These are phyloP conservation scores for Penicillium sp. DNA, from an alignment of 2,329 filamentous ascomycete genomes.

Conservation along the genomic window DNA sequence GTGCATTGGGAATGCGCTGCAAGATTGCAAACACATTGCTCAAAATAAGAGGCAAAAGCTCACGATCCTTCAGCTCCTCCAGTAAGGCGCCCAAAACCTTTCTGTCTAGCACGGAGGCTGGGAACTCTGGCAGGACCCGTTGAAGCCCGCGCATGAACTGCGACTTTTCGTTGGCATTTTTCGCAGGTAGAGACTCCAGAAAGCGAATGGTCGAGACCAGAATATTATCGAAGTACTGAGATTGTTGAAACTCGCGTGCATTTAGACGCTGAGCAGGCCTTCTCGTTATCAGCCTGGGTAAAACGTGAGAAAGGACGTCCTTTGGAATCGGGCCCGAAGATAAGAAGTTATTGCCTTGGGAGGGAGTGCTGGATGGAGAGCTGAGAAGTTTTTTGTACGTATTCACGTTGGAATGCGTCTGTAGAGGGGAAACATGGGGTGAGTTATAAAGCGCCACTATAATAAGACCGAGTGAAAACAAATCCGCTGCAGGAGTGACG, in stretches of 20 bases:
- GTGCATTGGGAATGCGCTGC: slow-evolving; percentile 64
- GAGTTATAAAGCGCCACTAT: slow-evolving; percentile 87
- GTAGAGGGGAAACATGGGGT: slow-evolving; percentile 79
- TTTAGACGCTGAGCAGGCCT: slow-evolving; percentile 78
- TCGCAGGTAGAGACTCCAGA: slow-evolving; percentile 79
- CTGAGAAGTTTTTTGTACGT: slow-evolving; percentile 78
- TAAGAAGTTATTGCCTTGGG: slow-evolving; percentile 72
- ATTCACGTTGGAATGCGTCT: slow-evolving; percentile 68
- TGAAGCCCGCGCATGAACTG: slow-evolving; percentile 83
- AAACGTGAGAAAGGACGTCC: slow-evolving; percentile 63
- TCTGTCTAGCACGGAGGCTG: slow-evolving; percentile 84
- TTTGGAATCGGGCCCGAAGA: slow-evolving; percentile 71
- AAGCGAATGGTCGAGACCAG: slow-evolving; percentile 94
- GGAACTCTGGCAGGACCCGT: slow-evolving; percentile 82
- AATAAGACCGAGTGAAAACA: slow-evolving; percentile 89
- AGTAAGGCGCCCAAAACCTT: slow-evolving; percentile 81
- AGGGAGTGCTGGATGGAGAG: slow-evolving; percentile 69
- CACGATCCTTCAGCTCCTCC: slow-evolving; percentile 87
- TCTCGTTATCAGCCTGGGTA: slow-evolving; percentile 78
- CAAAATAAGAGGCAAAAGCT: slow-evolving; percentile 72
- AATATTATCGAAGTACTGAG: slow-evolving; percentile 93
- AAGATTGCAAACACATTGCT: slow-evolving; percentile 90
- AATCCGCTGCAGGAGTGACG: slow-evolving; percentile 74
- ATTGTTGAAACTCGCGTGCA: slow-evolving; percentile 85
- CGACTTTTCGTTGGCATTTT: slow-evolving; percentile 81